A percentile compares a stretch with the other conserved stretches of the same genome.
phyloP scores from a whole-genome alignment of 306 rosid genomes.

The Prunus fruticosa region DNA sequence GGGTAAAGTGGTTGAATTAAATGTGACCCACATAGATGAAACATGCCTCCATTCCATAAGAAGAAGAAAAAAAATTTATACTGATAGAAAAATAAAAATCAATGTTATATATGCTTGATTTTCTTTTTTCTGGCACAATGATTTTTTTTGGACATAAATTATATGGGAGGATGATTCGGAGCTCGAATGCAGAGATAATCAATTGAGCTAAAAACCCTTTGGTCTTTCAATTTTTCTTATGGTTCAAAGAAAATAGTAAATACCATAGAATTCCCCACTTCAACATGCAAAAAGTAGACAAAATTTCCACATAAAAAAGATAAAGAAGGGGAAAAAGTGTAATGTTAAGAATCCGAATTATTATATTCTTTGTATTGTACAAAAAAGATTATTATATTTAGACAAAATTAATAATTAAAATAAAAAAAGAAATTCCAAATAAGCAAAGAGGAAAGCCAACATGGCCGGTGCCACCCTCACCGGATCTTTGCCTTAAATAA shows the following conservation, averaged over 20 bases:
- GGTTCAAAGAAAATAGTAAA: not conserved
- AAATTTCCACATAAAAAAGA: not conserved
- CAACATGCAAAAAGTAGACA: not conserved
- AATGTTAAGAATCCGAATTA: not conserved
- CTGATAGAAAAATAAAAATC: too few species aligned
- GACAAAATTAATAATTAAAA: too few species aligned
- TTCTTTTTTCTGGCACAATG: too few species aligned
- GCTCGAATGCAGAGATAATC: too few species aligned
- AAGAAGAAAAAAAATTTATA: too few species aligned
- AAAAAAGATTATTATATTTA: not conserved
- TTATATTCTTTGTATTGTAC: not conserved
- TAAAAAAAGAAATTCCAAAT: not conserved
- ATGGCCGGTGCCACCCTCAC: constrained; percentile 54
- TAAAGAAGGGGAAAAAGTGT: not conserved
- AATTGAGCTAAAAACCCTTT: too few species aligned
- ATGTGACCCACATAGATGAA: not conserved
- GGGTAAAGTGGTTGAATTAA: not conserved
- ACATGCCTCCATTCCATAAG: not conserved
- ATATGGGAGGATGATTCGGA: too few species aligned
- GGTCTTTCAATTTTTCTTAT: too few species aligned
- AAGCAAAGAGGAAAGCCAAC: constrained; percentile 24
- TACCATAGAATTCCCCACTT: not conserved
- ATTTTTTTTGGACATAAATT: too few species aligned
- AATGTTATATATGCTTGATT: too few species aligned
- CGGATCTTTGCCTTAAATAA: constrained; percentile 62